phyloP scores from a whole-genome alignment of 1,284 basidiomycete species.

The Pseudozyma thailandica region DNA sequence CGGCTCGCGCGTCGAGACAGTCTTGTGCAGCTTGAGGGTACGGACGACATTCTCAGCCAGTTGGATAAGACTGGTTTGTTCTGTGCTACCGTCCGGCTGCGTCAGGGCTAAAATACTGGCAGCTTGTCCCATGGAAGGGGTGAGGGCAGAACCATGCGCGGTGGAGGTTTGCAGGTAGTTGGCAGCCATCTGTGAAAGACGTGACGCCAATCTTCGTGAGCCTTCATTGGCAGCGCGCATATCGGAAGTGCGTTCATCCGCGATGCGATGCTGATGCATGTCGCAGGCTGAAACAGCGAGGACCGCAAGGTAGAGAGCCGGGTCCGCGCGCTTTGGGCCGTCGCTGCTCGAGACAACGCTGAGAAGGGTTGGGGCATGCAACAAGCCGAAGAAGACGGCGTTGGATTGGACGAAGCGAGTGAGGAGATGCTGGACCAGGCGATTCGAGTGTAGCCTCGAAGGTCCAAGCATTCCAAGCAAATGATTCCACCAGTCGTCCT shows the following conservation, averaged over 20 bases:
- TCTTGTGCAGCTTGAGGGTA: conserved; percentile 27
- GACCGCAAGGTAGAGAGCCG: conserved; percentile 46
- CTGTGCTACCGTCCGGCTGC: conserved; percentile 41
- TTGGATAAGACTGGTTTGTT: conserved; percentile 34
- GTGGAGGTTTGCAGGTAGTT: conserved; percentile 39
- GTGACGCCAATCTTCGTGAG: conserved; percentile 23
- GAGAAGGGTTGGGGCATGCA: conserved; percentile 47
- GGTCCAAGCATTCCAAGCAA: conserved; percentile 25
- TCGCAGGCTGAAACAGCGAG: conserved; percentile 50
- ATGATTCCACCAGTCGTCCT: conserved; percentile 39
- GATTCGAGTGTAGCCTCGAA: conserved; percentile 13
- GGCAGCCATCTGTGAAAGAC: conserved; percentile 32
- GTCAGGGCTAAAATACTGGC: conserved; percentile 48
- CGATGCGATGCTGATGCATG: conserved; percentile 36
- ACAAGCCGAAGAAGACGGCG: conserved; percentile 51
- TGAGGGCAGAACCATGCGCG: conserved; percentile 19
- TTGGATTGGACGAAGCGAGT: conserved; percentile 49
- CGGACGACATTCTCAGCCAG: conserved; percentile 42
- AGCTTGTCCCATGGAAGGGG: conserved; percentile 39
- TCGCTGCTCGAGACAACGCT: conserved; percentile 22
- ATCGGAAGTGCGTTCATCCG: conserved; percentile 39
- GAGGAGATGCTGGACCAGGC: conserved; percentile 40
- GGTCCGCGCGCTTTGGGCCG: conserved; percentile 28
- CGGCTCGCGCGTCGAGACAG: conserved; percentile 31
- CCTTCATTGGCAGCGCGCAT: conserved; percentile 38